phyloP scores from a whole-genome alignment of 352 stramenopile genomes.

The Phytophthora colocasiae region DNA sequence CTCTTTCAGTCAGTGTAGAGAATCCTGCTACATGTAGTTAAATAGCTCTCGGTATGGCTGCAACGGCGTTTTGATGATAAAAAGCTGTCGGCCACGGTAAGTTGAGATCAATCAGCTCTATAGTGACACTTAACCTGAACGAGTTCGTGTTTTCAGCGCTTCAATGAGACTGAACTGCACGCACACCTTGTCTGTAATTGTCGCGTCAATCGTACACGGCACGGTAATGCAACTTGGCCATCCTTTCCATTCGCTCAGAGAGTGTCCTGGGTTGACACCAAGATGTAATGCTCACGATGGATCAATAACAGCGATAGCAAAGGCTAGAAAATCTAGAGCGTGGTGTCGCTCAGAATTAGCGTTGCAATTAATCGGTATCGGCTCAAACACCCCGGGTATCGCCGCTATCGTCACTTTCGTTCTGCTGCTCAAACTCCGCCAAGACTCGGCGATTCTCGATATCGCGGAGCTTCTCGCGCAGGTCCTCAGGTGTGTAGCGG shows the following conservation, averaged over 20 bases:
- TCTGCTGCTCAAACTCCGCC: conserved; percentile 16
- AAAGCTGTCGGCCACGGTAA: too few species aligned
- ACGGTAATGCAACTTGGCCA: conserved; percentile 3
- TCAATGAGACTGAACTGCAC: neutral
- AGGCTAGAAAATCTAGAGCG: conserved; percentile 6
- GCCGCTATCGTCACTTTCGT: neutral
- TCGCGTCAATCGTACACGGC: neutral
- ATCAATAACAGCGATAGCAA: conserved; percentile 5
- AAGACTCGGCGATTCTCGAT: conserved; percentile 48
- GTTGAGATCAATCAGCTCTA: neutral
- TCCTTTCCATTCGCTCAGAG: neutral
- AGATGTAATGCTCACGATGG: conserved; percentile 9
- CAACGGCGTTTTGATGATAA: neutral
- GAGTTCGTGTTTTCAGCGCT: conserved; percentile 1
- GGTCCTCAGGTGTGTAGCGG: conserved; percentile 89
- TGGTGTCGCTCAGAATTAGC: conserved; percentile 4
- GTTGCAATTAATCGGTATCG: conserved; percentile 6
- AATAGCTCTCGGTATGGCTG: neutral
- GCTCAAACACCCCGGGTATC: conserved; percentile 6
- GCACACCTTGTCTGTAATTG: conserved; percentile 3
- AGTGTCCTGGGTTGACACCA: neutral
- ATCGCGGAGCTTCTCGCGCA: conserved; percentile 67
- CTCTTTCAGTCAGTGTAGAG: neutral
- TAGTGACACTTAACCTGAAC: neutral
- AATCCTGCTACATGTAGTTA: neutral